Evolutionary conservation across 345 rosid species (phyloP).

Genomic region (Lagerstroemia speciosa): DNA sequence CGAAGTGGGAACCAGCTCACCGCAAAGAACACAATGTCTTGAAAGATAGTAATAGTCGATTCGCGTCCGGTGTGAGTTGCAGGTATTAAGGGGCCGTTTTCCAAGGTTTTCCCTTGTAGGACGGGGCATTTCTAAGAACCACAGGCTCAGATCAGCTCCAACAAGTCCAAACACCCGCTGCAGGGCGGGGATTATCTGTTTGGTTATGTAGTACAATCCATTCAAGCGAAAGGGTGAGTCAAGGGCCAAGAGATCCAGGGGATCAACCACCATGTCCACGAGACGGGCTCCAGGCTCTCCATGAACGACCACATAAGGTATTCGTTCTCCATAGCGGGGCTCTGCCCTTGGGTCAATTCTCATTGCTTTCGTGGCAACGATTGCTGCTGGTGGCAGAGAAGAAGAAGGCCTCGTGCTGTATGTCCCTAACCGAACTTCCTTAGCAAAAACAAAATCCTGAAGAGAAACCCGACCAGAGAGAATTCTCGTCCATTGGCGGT

Average conservation of each 20-base stretch:
- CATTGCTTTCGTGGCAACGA: slow-evolving; percentile 84
- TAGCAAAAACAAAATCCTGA: slow-evolving; percentile 91
- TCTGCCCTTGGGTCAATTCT: slow-evolving; percentile 85
- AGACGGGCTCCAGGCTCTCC: slow-evolving; percentile 90
- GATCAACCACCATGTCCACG: slow-evolving; percentile 94
- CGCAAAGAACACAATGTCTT: slow-evolving; percentile 77
- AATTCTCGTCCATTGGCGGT: slow-evolving; percentile 82
- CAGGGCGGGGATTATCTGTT: slow-evolving; percentile 91
- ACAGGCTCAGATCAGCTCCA: slow-evolving; percentile 66
- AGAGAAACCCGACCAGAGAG: slow-evolving; percentile 76
- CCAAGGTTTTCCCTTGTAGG: slow-evolving; percentile 51
- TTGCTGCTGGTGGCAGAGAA: slow-evolving; percentile 86
- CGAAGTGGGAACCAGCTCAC: slow-evolving; percentile 70
- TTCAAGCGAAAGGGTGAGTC: slow-evolving; percentile 75
- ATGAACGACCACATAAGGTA: slow-evolving; percentile 86
- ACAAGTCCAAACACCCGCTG: slow-evolving; percentile 84
- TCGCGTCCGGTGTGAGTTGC: slow-evolving; percentile 48
- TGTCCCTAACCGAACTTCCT: slow-evolving; percentile 91
- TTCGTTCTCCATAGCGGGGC: slow-evolving; percentile 81
- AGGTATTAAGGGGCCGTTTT: slow-evolving; percentile 37
- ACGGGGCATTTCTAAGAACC: slow-evolving; percentile 92
- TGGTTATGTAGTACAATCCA: slow-evolving; percentile 76
- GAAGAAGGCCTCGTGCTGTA: slow-evolving; percentile 58
- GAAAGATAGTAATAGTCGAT: slow-evolving; percentile 86
- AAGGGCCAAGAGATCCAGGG: slow-evolving; percentile 63